phyloP scores from a whole-genome alignment of 2,329 filamentous ascomycete species.

The Diaporthe capsici region DNA sequence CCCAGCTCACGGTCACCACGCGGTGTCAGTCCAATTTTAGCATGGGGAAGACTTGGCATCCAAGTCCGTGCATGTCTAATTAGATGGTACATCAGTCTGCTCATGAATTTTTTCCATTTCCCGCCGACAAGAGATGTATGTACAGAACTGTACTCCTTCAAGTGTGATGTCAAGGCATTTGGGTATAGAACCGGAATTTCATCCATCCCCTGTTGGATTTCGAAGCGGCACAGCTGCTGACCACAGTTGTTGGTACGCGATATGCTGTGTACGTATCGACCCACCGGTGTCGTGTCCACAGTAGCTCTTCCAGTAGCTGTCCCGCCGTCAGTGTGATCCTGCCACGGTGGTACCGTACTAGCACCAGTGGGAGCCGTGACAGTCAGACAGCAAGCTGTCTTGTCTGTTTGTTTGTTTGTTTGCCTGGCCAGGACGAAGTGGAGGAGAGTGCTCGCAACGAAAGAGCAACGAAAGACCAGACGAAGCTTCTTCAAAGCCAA shows the following conservation, averaged over 20 bases:
- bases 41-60: neutral
- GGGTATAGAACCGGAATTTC: neutral
- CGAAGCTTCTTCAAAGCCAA: constrained; percentile 24
- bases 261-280: neutral
- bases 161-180: neutral
- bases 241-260: neutral
- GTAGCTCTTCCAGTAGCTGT: constrained; percentile 5
- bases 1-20: constrained; percentile 10
- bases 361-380: neutral
- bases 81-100: neutral
- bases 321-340: neutral
- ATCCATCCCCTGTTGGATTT: neutral
- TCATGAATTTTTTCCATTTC: neutral
- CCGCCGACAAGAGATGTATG: neutral
- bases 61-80: constrained; percentile 25
- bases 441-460: neutral
- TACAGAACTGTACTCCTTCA: neutral
- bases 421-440: constrained; percentile 25
- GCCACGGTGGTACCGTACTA: neutral
- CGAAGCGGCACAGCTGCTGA: neutral
- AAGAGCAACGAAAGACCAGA: neutral
- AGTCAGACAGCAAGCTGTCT: neutral
- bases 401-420: neutral
- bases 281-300: constrained; percentile 14
- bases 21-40: neutral